phyloP scores from a whole-genome alignment of 225 moss, liverwort and hornwort genomes.

The Anthoceros angustus region DNA sequence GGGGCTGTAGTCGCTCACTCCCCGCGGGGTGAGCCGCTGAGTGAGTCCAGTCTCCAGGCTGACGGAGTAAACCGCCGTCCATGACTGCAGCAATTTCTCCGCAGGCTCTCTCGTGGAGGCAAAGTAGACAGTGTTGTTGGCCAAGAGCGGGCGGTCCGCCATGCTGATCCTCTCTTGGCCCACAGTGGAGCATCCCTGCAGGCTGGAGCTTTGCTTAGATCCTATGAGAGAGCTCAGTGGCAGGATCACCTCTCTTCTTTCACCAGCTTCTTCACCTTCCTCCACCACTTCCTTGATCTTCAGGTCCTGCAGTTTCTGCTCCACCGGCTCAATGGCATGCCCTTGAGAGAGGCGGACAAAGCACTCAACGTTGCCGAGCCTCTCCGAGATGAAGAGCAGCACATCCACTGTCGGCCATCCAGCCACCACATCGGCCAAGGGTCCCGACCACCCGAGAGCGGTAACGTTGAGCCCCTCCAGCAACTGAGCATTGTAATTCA shows the following conservation, averaged over 20 bases:
- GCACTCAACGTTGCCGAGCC: slow-evolving; percentile 50
- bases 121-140: slow-evolving; percentile 38
- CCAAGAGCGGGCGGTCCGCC: slow-evolving; percentile 48
- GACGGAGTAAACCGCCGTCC: slow-evolving; percentile 60
- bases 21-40: slow-evolving; percentile 54
- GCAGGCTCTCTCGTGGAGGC: slow-evolving; percentile 56
- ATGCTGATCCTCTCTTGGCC: slow-evolving; percentile 19
- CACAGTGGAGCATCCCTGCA: not conserved
- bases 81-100: slow-evolving; percentile 30
- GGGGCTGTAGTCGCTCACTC: slow-evolving; percentile 68
- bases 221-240: not conserved
- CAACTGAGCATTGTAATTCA: slow-evolving; percentile 73
- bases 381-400: slow-evolving; percentile 54
- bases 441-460: slow-evolving; percentile 16
- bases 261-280: not conserved
- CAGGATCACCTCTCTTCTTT: not conserved
- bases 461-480: slow-evolving; percentile 25
- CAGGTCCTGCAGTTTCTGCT: not conserved
- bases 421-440: slow-evolving; percentile 1
- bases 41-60: slow-evolving; percentile 19
- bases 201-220: not conserved
- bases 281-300: not conserved
- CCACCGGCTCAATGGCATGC: not conserved
- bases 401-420: slow-evolving; percentile 7
- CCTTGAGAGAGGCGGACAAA: slow-evolving; percentile 32